These are phyloP conservation scores for Mycena leptocephala DNA, from an alignment of 768 basidiomycete species.

Conservation along the genomic window DNA sequence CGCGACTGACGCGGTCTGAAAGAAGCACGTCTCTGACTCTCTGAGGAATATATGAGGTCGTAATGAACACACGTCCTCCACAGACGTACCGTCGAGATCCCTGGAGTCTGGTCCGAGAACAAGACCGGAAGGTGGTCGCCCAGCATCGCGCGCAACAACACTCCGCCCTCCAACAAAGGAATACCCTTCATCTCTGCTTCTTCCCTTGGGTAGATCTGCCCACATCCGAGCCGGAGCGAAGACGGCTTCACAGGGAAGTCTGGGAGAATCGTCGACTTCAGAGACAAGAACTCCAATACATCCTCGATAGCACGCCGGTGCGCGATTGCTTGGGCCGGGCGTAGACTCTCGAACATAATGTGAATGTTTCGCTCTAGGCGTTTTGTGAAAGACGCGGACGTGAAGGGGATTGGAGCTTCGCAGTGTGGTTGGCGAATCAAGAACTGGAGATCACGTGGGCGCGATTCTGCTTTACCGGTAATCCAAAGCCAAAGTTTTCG, in stretches of 20 bases:
- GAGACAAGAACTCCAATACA: not conserved
- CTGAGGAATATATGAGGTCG: not conserved
- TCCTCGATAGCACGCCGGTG: not conserved
- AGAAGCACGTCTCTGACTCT: not conserved
- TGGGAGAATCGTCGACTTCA: not conserved
- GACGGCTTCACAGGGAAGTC: not conserved
- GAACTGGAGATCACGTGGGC: not conserved
- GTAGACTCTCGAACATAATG: not conserved
- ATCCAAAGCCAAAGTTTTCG: too few species aligned
- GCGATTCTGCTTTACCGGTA: too few species aligned
- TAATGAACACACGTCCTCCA: not conserved
- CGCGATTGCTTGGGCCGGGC: not conserved
- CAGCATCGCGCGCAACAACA: not conserved
- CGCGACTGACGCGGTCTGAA: not conserved
- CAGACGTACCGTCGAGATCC: not conserved
- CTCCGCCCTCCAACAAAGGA: not conserved
- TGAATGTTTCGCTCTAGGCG: not conserved
- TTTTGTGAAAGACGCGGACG: not conserved
- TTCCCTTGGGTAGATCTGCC: not conserved
- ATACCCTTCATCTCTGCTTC: not conserved
- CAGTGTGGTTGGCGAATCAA: not conserved
- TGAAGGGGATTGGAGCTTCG: not conserved
- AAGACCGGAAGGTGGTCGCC: not conserved
- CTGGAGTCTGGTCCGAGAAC: constrained; percentile 5
- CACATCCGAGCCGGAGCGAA: not conserved